Evolutionary conservation across 257 asterid genomes (phyloP).

Genomic region (Lantana camara): DNA sequence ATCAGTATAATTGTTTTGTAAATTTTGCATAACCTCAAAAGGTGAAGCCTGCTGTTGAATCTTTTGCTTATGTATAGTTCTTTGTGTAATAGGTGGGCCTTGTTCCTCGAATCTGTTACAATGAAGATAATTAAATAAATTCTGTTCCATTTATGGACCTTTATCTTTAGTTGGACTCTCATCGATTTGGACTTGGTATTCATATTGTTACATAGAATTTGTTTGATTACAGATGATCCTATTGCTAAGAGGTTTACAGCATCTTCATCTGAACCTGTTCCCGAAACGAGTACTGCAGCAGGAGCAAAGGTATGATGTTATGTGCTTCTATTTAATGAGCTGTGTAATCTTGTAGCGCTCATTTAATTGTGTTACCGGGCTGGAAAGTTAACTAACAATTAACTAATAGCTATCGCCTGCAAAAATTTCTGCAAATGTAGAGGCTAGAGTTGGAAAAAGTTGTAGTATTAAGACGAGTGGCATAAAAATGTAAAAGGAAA

Average conservation of each 20-base stretch:
- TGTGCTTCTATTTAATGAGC: constrained; percentile 10
- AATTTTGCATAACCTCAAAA: constrained; percentile 18
- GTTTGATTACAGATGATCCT: constrained; percentile 74
- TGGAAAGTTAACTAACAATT: too few relatives aligned
- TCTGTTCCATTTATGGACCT: background rate
- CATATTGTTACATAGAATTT: constrained; percentile 20
- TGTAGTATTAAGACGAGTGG: too few relatives aligned
- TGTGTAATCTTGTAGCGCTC: constrained; percentile 9
- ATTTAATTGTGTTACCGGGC: too few relatives aligned
- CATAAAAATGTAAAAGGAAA: too few relatives aligned
- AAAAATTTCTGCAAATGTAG: too few relatives aligned
- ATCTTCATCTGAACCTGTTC: constrained; percentile 45
- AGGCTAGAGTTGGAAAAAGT: too few relatives aligned
- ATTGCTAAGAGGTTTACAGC: constrained; percentile 59
- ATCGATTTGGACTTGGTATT: constrained; percentile 17
- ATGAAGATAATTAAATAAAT: background rate
- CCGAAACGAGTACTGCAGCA: constrained; percentile 43
- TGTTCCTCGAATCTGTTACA: background rate
- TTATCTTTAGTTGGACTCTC: constrained; percentile 4
- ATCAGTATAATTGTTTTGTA: background rate
- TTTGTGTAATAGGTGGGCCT: background rate
- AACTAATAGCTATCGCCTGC: too few relatives aligned
- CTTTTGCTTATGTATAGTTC: constrained; percentile 4
- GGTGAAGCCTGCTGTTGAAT: background rate
- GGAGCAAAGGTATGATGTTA: constrained; percentile 41